Base-by-base conservation (phyloP, 805 yeast species). In the Saccharomycodes ludwigii region DNA sequence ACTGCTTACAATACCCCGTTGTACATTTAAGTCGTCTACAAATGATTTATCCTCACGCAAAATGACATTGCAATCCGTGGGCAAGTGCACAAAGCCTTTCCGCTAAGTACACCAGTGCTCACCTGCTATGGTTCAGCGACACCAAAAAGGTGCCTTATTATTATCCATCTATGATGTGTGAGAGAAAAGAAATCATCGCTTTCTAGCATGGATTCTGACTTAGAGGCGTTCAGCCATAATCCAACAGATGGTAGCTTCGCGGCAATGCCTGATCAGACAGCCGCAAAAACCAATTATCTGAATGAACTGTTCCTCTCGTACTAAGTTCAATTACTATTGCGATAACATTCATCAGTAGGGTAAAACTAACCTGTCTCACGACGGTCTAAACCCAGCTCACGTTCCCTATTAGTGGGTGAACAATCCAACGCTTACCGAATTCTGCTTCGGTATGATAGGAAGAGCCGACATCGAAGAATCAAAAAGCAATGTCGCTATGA, bases 191-290 rank as follows among this genome's bases (percentile, higher is more conserved):
- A 52, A 56, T 59, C 61, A 50, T 56, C 63, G 61, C 62, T 40
- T 58, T 46, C 62, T 59, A 43, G 76, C 74, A 39, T 68, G 66
- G 61, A 71, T 69, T 40, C 73, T 73, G 63, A 54, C 61, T 43
- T 56, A 56, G 63, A 59, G 62, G 63, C 64, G 63, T 58, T 59
- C 64, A 59, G 63, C 63, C 63, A 52, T 59, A 49, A 59, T 61
- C 65, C 65, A 56, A 60, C 63, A 55, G 65, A 59, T 61, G 65
- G 63, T 59, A 58, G 63, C 63, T 58, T 56, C 63, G 62, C 63
- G 58, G 62, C 63, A 55, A 47, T 58, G 61, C 63, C 63, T 57
- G 59, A 47, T 56, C 63, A 53, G 61, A 54, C 62, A 56, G 62
- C 61, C 56, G 63, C 63, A 54, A 55, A 58, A 52, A 55, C 63